phyloP scores from a whole-genome alignment of 2,329 filamentous ascomycete species.

The Paramyrothecium roridum region DNA sequence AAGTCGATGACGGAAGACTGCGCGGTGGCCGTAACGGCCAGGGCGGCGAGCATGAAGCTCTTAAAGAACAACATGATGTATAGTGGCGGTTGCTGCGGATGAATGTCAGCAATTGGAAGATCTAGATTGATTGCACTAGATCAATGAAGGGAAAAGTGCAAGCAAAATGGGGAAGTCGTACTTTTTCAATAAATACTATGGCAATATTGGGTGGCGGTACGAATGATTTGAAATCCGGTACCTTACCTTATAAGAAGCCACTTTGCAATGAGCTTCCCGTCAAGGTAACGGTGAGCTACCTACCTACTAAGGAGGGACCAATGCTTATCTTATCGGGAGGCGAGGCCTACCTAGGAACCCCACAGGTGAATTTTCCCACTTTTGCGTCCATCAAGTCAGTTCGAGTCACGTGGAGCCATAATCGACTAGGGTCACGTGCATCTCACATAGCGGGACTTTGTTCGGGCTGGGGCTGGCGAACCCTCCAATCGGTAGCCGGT shows the following conservation, averaged over 20 bases:
- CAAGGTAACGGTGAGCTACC: background rate
- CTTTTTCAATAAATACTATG: background rate
- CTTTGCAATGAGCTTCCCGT: background rate
- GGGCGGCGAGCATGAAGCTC: constrained; percentile 55
- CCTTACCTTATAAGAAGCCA: background rate
- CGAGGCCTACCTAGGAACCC: background rate
- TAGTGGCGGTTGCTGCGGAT: background rate
- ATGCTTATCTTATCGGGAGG: background rate
- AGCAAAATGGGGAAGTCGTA: constrained; percentile 3
- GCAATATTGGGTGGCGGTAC: background rate
- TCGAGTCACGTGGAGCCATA: constrained; percentile 12
- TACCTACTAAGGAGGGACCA: background rate
- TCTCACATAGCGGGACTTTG: background rate
- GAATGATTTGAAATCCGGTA: background rate
- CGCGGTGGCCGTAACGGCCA: constrained; percentile 57
- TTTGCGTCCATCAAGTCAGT: too few relatives aligned
- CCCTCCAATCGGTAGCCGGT: constrained; percentile 30
- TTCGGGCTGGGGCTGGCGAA: constrained; percentile 31
- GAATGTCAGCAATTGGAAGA: background rate
- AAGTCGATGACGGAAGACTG: constrained; percentile 88
- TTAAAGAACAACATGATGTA: constrained; percentile 54
- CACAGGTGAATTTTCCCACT: too few relatives aligned
- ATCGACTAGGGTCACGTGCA: constrained; percentile 2
- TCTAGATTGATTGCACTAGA: background rate
- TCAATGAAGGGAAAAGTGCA: constrained; percentile 3